Conservation (phyloP, 176 grass and related monocot species). For the Cenchrus fungigraminus region DNA sequence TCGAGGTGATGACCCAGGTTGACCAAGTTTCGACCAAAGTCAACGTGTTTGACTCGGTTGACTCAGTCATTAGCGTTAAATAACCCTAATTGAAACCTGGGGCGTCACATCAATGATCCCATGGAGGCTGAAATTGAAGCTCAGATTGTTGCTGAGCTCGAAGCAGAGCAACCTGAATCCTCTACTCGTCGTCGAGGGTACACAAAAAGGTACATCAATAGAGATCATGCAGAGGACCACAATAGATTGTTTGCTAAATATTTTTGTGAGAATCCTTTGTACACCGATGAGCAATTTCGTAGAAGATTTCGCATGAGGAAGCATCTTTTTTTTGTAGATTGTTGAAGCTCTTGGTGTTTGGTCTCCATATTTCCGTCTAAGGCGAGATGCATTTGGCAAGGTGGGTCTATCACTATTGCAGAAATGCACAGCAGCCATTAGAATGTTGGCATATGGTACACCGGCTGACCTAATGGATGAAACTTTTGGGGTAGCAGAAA, state of each 20-base stretch:
- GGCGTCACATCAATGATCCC: too few relatives aligned
- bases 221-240: not conserved
- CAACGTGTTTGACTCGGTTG: too few relatives aligned
- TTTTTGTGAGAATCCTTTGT: not conserved
- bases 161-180: not conserved
- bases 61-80: too few relatives aligned
- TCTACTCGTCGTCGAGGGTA: not conserved
- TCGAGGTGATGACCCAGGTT: too few relatives aligned
- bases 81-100: too few relatives aligned
- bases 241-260: not conserved
- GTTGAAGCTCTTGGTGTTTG: not conserved
- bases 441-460: not conserved
- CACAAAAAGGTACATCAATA: not conserved
- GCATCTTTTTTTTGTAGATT: not conserved
- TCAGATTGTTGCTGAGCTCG: not conserved
- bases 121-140: not conserved
- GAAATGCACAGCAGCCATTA: not conserved
- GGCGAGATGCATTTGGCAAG: constrained; percentile 14
- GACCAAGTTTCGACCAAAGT: too few relatives aligned
- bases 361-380: not conserved
- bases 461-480: not conserved
- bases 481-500: not conserved
- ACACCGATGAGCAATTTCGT: not conserved
- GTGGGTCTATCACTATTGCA: not conserved
- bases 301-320: not conserved